phyloP scores from a whole-genome alignment of 1,139 yeast species.

The Diutina rugosa region DNA sequence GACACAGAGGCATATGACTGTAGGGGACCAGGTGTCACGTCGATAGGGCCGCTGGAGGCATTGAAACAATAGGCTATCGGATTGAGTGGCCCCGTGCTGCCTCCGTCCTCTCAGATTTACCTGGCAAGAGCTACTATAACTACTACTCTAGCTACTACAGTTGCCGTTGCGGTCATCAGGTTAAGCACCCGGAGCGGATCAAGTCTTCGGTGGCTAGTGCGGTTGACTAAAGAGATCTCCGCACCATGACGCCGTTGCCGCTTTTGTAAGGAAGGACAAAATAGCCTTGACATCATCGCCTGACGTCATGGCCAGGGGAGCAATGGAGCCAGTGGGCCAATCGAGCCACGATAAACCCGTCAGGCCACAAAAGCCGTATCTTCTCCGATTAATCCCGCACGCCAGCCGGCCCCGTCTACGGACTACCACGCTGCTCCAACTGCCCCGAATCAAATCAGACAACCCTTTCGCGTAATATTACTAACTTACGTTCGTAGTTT shows the following conservation, averaged over 20 bases:
- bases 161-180: background rate
- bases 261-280: background rate
- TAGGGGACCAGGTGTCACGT: background rate
- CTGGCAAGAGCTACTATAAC: too few relatives aligned
- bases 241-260: background rate
- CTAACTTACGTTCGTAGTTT: too few relatives aligned
- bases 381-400: background rate
- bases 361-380: background rate
- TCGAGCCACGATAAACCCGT: background rate
- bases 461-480: too few relatives aligned
- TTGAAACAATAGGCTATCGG: too few relatives aligned
- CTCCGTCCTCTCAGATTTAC: too few relatives aligned
- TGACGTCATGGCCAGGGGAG: background rate
- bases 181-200: background rate
- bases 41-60: background rate
- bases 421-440: too few relatives aligned
- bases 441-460: too few relatives aligned
- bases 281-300: background rate
- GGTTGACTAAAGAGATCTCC: background rate
- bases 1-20: background rate
- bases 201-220: background rate
- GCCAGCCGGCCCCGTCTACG: too few relatives aligned
- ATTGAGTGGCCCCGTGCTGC: too few relatives aligned
- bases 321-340: background rate
- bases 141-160: too few relatives aligned